Evolutionary conservation across 2,329 filamentous ascomycete genomes (phyloP), one percentile per base, ranked within the genome.

Genomic region (Ceratocystiopsis sp.): DNA sequence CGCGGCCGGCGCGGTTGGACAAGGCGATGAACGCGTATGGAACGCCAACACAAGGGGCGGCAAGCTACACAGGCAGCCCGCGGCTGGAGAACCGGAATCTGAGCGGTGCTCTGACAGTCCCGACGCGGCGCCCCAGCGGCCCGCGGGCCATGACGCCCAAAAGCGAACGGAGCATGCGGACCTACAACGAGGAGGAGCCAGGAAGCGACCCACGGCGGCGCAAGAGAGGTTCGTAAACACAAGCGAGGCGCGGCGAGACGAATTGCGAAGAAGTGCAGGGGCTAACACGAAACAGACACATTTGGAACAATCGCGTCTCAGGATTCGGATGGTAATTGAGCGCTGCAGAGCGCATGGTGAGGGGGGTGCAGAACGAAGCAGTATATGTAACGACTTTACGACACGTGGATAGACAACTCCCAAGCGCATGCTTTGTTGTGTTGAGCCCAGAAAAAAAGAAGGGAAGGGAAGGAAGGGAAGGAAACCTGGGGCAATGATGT

Each of bases 71-170:
- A 5, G 58, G 65, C 41, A 75, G 71, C 53, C 71, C 71, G 10
- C 67, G 66, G 52, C 58, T 64, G 16, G 72, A 75, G 58, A 75
- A 75, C 55, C 63, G 67, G 42, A 76, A 75, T 50, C 56, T 76
- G 36, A 75, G 63, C 52, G 64, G 63, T 15, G 70, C 68, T 8
- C 61, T 71, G 7, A 61, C 67, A 4, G 67, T 68, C 11, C 69
- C 69, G n/a, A 56, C 63, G 10, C 62, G 73, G 40, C 58, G 71
- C 45, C 73, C 73, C 19, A 75, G 69, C 42, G 73, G 73, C 18
- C 73, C 73, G 14, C 59, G 73, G 48, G 71, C 72, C 16, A 77
- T 77, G 73, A 76, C 72, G 6, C 72, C 73, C 0, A 73, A 65
- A 56, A 69, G 63, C 45, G 61, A 62, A 0, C 61, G 50, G 13